These are phyloP conservation scores for Plectosphaerella plurivora DNA, from an alignment of 2,329 filamentous ascomycete species.

Conservation along the genomic window DNA sequence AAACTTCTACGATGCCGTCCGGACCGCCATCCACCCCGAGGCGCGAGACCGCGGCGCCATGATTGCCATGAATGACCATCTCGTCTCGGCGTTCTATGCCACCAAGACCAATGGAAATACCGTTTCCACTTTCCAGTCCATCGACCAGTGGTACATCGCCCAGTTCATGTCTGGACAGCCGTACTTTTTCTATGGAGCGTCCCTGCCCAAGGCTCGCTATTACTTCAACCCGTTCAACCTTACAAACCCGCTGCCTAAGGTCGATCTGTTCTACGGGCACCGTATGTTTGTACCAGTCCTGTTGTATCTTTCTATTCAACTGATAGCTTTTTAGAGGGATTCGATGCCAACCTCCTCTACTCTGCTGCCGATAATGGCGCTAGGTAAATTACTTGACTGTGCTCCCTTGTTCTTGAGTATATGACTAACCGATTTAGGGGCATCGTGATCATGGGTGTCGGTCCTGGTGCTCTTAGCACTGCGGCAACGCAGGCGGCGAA, in stretches of 20 bases:
- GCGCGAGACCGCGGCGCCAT: constrained; percentile 40
- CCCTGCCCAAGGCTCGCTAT: constrained; percentile 34
- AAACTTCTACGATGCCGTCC: constrained; percentile 49
- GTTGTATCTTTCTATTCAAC: background rate
- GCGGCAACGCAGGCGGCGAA: constrained; percentile 18
- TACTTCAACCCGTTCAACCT: constrained; percentile 8
- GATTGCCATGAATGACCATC: constrained; percentile 46
- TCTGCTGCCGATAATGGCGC: constrained; percentile 25
- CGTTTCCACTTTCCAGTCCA: constrained; percentile 47
- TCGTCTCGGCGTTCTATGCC: constrained; percentile 45
- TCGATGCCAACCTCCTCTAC: constrained; percentile 23
- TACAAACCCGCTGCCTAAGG: background rate
- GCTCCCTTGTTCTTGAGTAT: background rate
- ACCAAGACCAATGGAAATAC: constrained; percentile 51
- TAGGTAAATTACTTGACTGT: constrained; percentile 13
- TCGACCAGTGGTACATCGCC: constrained; percentile 44
- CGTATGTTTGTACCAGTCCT: background rate
- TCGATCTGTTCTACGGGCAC: background rate
- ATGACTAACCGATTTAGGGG: constrained; percentile 12
- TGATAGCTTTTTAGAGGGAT: constrained; percentile 18
- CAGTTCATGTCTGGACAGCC: constrained; percentile 47
- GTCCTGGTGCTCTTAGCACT: constrained; percentile 21
- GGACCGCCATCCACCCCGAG: constrained; percentile 35
- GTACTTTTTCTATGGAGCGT: constrained; percentile 47
- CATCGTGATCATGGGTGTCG: constrained; percentile 24